Base-by-base conservation (phyloP, 768 basidiomycete species). In the Termitomyces sp. region DNA sequence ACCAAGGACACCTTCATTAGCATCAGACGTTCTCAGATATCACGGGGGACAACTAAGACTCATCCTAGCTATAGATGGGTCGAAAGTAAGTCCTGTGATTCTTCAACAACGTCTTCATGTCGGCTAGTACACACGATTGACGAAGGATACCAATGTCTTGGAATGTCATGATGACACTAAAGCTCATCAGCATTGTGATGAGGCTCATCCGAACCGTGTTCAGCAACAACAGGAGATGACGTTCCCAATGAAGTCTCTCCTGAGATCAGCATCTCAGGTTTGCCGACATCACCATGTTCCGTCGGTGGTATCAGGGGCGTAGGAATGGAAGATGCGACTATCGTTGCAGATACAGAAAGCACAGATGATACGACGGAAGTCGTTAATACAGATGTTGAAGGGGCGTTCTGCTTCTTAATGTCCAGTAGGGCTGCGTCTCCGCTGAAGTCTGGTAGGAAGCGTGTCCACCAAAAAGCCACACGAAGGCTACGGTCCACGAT, bases 401-500 rank as follows among this genome's bases (percentile, higher is more conserved):
- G 34, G 9, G 34, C 2, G n/a, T 51, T 55, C 24, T 74, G 72
- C 59, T 78, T 74, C 65, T 79, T 79, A 56, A 66, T 64, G 27
- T 59, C 61, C 53, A 78, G 58, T 36, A 77, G 58, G 32, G 65
- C 65, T 27, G 68, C 69, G 40, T 79, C 75, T 14, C 69, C 69
- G 36, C 74, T 65, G 59, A 79, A 78, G 67, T 74, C 73, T 26
- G 91, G 91, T 0, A 92, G 55, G 55, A 90, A 90, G 39, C 83
- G 78, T 42, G 88, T 90, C 92, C 94, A 96, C 88, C 90, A 95
- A 52, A 94, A 86, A 0, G 89, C 89, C 4, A 95, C 78, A 22
- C 87, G 79, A 26, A 96, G 60, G 3, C 90, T 85, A 36, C 86
- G 83, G 68, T 96, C 92, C 36, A 98, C 62, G 47, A 98, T 74